Evolutionary conservation across 2,329 filamentous ascomycete species (phyloP).

Genomic region (Leptosphaerulina australis): DNA sequence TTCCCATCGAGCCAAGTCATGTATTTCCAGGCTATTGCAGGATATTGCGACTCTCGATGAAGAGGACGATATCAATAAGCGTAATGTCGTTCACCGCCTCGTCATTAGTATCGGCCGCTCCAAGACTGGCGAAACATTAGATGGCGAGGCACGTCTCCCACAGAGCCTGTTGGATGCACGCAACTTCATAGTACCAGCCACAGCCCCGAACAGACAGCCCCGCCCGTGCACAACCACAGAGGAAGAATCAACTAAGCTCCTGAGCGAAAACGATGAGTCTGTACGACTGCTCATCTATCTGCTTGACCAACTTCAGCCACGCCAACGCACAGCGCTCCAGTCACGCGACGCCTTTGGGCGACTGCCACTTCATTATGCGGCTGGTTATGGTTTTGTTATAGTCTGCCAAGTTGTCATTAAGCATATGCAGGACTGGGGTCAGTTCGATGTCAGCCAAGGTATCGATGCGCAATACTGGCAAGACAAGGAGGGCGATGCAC

Average conservation of each 20-base stretch:
- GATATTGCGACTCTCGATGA: conserved; percentile 78
- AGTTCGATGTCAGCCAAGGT: conserved; percentile 82
- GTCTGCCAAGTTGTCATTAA: conserved; percentile 87
- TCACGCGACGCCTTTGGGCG: conserved; percentile 80
- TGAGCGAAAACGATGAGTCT: conserved; percentile 73
- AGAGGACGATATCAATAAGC: conserved; percentile 88
- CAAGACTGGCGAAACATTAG: conserved; percentile 59
- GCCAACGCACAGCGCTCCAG: conserved; percentile 71
- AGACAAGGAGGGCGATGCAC: conserved; percentile 88
- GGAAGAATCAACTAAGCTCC: conserved; percentile 63
- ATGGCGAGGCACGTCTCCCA: conserved; percentile 58
- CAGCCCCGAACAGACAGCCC: conserved; percentile 68
- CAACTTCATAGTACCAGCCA: conserved; percentile 80
- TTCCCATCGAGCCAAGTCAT: conserved; percentile 69
- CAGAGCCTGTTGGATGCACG: conserved; percentile 61
- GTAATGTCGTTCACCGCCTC: conserved; percentile 90
- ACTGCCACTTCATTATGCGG: conserved; percentile 88
- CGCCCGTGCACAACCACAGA: conserved; percentile 70
- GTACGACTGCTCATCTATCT: conserved; percentile 69
- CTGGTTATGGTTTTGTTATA: conserved; percentile 92
- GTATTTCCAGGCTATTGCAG: conserved; percentile 72
- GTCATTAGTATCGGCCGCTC: conserved; percentile 90
- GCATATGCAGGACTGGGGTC: conserved; percentile 85
- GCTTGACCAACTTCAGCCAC: conserved; percentile 69
- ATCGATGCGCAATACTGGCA: conserved; percentile 91